Base-by-base conservation (phyloP, 352 stramenopile species). In the Elongisporangium undulatum region DNA sequence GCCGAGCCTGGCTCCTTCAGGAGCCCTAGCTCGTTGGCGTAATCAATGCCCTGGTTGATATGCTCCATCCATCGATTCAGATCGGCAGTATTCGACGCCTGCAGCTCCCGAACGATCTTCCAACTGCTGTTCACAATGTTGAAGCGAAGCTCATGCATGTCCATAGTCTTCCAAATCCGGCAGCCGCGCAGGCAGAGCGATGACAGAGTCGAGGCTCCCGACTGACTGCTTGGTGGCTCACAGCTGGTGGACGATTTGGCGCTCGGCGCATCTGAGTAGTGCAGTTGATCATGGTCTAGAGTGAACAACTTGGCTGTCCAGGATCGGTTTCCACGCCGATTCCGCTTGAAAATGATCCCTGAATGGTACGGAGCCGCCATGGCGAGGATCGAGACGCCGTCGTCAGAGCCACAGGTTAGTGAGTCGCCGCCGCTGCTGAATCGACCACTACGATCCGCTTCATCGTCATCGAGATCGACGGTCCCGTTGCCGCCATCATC, bases 151-250 rank as follows among this genome's bases (percentile, higher is more conserved):
- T 90, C 82, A 17, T 82, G 80, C 84, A 93, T 93, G 62, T 93
- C 84, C 78, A 81, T 89, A 9, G 84, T 93, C 72, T 93, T 93
- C 83, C 83, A 93, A 62, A 93, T 91, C 16, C 83, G 81, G 53
- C 83, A 93, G 51, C 82, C 81, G 34, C 74, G 77, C 54, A 93
- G 66, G 9, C 70, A 76, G 19, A 93, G 60, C 50, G 79, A 89
- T 38, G 83, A 89, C 24, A 82, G 75, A 4, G 69, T 74, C 34
- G 69, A 45, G 34, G 34, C 34, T 5, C 34, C 12, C 0, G 34
- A 45, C 34, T 45, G 34, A 17, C 34, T 45, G 34, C 34, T 45
- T 45, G 34, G 34, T 17, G 34, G 10, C 17, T 45, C 34, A 3
- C 6, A 4, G 17, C 10, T 17, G 12, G 9, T 45, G 34, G 34